These are phyloP conservation scores for Trapa incisa DNA, from an alignment of 345 rosid species.

Conservation along the genomic window DNA sequence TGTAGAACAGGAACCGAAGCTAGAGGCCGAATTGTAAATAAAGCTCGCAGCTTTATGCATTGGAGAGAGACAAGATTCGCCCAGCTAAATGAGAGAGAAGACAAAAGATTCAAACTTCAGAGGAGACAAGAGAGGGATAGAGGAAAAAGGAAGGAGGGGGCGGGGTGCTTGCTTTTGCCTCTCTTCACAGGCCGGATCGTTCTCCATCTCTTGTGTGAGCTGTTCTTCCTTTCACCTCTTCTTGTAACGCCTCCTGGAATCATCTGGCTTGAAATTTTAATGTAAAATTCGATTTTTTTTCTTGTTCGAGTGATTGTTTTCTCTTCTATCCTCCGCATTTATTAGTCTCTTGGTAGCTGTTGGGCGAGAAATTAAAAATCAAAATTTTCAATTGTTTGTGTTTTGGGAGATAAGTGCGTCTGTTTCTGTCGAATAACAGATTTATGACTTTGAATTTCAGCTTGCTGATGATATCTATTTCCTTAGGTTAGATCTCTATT, in stretches of 20 bases:
- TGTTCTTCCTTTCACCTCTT: neutral
- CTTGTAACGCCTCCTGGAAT: neutral
- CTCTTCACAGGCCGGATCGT: neutral
- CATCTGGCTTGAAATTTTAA: neutral
- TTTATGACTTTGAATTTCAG: neutral
- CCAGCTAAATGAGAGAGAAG: slow-evolving; percentile 7
- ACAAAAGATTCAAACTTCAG: slow-evolving; percentile 2
- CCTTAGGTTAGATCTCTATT: neutral
- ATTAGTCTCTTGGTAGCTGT: neutral
- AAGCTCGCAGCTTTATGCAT: slow-evolving; percentile 6
- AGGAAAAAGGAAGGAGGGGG: neutral
- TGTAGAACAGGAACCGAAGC: neutral
- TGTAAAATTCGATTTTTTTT: neutral
- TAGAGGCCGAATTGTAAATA: slow-evolving; percentile 1
- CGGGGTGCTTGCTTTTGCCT: neutral
- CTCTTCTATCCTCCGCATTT: neutral
- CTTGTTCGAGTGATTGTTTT: neutral
- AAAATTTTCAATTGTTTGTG: neutral
- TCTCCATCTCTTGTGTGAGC: neutral
- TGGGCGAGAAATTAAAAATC: neutral
- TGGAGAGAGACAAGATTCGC: slow-evolving; percentile 8
- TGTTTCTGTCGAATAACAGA: neutral
- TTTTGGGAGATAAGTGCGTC: neutral
- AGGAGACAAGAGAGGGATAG: neutral
- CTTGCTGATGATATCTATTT: neutral